Conservation (phyloP, 495 filamentous ascomycete genomes). For the Cairneyella variabilis region DNA sequence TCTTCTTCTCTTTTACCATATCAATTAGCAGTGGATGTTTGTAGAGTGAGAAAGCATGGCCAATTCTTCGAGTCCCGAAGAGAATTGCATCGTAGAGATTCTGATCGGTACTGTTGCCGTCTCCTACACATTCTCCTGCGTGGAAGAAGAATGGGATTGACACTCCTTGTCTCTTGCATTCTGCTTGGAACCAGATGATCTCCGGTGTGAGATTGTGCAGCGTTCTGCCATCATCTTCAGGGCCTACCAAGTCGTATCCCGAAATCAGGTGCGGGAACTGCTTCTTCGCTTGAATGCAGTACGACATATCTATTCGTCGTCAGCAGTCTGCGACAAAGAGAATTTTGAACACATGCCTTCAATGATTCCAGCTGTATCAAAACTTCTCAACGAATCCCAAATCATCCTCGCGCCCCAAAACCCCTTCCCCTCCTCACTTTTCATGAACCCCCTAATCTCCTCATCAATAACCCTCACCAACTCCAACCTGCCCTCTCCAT, state of each 20-base stretch:
- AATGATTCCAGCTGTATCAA: conserved; percentile 56
- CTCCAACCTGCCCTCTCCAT: conserved; percentile 56
- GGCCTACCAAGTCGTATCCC: conserved; percentile 83
- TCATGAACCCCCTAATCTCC: conserved; percentile 68
- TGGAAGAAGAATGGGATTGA: conserved; percentile 93
- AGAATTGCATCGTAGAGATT: conserved; percentile 89
- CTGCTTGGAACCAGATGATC: conserved; percentile 84
- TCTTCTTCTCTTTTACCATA: conserved; percentile 76
- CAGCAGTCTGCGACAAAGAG: background rate
- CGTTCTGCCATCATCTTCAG: conserved; percentile 72
- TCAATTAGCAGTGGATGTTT: conserved; percentile 87
- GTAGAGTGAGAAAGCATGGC: conserved; percentile 80
- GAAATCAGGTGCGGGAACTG: conserved; percentile 71
- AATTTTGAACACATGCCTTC: conserved; percentile 31
- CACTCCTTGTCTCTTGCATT: conserved; percentile 66
- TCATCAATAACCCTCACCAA: conserved; percentile 68
- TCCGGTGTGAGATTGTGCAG: conserved; percentile 77
- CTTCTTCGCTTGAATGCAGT: conserved; percentile 74
- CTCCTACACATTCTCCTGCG: conserved; percentile 78
- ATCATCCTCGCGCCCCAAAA: conserved; percentile 88
- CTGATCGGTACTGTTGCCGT: conserved; percentile 67
- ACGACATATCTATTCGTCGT: conserved; percentile 55
- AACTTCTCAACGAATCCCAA: conserved; percentile 67
- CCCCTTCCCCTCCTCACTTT: conserved; percentile 57
- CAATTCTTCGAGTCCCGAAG: conserved; percentile 80